Conservation (phyloP, 2,329 filamentous ascomycete species). For the Beauveria brongniartii region DNA sequence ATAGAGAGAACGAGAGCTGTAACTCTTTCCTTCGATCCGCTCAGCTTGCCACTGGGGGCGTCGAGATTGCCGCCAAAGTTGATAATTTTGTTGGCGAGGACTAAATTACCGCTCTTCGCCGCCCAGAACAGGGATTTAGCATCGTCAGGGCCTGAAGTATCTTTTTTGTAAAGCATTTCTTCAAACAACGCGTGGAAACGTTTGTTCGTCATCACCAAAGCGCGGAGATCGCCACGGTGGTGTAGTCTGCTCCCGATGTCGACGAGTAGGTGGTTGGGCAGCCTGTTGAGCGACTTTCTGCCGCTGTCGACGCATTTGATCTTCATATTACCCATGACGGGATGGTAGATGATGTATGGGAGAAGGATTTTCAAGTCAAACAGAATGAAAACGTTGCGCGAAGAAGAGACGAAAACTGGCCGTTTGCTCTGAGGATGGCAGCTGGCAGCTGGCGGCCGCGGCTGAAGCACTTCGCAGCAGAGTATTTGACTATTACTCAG, state of each 20-base stretch:
- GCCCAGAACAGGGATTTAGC: background rate
- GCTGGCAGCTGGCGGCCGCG: background rate
- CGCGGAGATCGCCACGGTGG: background rate
- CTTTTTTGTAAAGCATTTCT: background rate
- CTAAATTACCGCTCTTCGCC: background rate
- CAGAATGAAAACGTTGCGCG: background rate
- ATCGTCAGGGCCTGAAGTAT: background rate
- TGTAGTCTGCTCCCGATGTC: background rate
- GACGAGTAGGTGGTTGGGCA: background rate
- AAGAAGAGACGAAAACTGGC: no score
- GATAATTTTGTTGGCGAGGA: background rate
- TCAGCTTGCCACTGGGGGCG: rapidly evolving
- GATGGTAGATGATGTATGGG: no score
- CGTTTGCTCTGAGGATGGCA: background rate
- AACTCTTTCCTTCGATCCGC: rapidly evolving
- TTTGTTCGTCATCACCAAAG: background rate
- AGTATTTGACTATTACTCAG: no score
- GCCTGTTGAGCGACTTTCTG: background rate
- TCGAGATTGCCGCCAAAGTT: background rate
- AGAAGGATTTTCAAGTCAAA: background rate
- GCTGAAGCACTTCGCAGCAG: background rate
- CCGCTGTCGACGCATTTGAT: background rate
- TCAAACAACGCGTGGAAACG: background rate
- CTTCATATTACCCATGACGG: background rate
- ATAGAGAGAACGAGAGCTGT: background rate